Percentiles rank a stretch among this genome's conserved stretches.
phyloP scores from a whole-genome alignment of 2,329 filamentous ascomycete genomes.

The Madurella fahalii region DNA sequence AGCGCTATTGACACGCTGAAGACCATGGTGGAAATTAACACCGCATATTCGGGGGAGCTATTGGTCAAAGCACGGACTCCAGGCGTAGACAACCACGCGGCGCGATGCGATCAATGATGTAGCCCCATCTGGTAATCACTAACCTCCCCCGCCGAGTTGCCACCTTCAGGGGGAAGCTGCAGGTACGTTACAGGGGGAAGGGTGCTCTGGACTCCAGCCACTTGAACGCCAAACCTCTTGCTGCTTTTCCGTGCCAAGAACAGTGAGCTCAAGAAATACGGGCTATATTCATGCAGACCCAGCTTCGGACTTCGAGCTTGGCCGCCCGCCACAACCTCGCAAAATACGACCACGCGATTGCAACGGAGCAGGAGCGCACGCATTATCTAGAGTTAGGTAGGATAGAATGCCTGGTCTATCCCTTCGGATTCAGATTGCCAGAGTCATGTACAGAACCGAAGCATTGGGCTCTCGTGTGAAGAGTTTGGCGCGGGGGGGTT shows the following conservation, averaged over 20 bases:
- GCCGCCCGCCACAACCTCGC: no score
- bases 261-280: slow-evolving; percentile 4
- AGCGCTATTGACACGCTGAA: slow-evolving; percentile 14
- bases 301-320: no score
- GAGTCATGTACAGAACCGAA: no score
- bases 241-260: slow-evolving; percentile 4
- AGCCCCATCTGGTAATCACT: background rate
- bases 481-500: no score
- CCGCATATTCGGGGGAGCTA: background rate
- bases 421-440: no score
- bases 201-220: slow-evolving; percentile 1
- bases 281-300: background rate
- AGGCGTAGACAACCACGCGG: no score
- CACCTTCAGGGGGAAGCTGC: background rate
- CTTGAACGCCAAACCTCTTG: background rate
- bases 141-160: background rate
- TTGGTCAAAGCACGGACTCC: background rate
- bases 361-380: no score
- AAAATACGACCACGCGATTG: no score
- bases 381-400: no score
- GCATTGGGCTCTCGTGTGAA: no score
- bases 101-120: background rate
- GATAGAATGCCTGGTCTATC: no score
- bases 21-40: slow-evolving; percentile 13
- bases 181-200: slow-evolving; percentile 6